Evolutionary conservation across 2,329 filamentous ascomycete species (phyloP).

Genomic region (Colletotrichum abscissum): DNA sequence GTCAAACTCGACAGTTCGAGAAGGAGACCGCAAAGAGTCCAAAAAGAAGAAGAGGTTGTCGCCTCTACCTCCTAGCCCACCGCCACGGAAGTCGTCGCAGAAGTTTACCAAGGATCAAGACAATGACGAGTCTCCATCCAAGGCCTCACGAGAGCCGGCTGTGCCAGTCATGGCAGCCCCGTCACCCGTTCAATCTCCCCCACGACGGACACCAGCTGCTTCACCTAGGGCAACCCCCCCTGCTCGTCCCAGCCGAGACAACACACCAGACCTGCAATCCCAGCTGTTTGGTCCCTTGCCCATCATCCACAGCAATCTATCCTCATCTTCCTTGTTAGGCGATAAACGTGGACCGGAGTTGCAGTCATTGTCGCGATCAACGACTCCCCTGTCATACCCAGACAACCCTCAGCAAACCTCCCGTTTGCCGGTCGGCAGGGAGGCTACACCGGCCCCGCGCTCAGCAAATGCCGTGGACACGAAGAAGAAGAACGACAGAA

Average conservation of each 20-base stretch:
- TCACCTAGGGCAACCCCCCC: slow-evolving; percentile 58
- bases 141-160: slow-evolving; percentile 45
- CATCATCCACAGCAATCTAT: slow-evolving; percentile 72
- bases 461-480: slow-evolving; percentile 22
- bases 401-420: slow-evolving; percentile 42
- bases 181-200: slow-evolving; percentile 38
- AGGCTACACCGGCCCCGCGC: slow-evolving; percentile 48
- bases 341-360: slow-evolving; percentile 59
- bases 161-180: slow-evolving; percentile 39
- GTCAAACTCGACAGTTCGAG: slow-evolving; percentile 75
- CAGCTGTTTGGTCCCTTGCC: slow-evolving; percentile 63
- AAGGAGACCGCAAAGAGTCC: slow-evolving; percentile 54
- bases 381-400: slow-evolving; percentile 46
- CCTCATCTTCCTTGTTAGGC: slow-evolving; percentile 56
- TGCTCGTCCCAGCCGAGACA: slow-evolving; percentile 74
- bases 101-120: slow-evolving; percentile 56
- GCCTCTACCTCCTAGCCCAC: slow-evolving; percentile 68
- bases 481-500: slow-evolving; percentile 42
- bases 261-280: slow-evolving; percentile 70
- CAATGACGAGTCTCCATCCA: slow-evolving; percentile 52
- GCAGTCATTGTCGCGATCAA: slow-evolving; percentile 45
- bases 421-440: slow-evolving; percentile 46
- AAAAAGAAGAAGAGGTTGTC: slow-evolving; percentile 57
- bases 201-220: slow-evolving; percentile 41
- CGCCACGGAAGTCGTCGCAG: slow-evolving; percentile 71